Conservation (phyloP, 345 rosid species). For the Schrenkiella parvula region DNA sequence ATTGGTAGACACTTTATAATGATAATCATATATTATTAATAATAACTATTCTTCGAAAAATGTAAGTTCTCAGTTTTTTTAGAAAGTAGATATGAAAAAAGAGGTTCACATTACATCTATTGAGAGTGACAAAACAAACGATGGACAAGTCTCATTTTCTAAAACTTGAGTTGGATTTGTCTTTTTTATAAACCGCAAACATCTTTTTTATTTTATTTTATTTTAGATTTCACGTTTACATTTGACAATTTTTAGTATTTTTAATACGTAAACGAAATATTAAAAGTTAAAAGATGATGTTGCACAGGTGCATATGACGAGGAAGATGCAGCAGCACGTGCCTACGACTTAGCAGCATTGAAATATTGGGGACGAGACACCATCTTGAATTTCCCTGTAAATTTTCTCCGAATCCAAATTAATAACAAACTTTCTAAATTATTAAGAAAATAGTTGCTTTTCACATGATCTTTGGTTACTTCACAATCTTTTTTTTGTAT, state of each 20-base stretch:
- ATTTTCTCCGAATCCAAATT: constrained; percentile 8
- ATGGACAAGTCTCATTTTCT: neutral
- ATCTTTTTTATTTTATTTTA: neutral
- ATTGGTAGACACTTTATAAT: constrained; percentile 10
- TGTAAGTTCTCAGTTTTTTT: neutral
- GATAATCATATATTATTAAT: neutral
- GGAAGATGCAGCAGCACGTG: constrained; percentile 92
- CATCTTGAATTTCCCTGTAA: constrained; percentile 80
- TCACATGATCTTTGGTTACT: constrained; percentile 19
- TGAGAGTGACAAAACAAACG: neutral
- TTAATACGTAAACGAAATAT: neutral
- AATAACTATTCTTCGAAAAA: neutral
- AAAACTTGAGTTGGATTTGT: neutral
- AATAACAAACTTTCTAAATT: neutral
- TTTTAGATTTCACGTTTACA: neutral
- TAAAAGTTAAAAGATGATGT: neutral
- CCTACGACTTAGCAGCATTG: constrained; percentile 94
- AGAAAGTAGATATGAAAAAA: neutral
- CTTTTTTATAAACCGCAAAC: neutral
- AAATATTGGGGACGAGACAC: constrained; percentile 93
- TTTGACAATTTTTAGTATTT: neutral
- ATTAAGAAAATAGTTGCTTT: neutral
- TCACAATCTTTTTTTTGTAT: constrained; percentile 23
- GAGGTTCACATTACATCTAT: neutral
- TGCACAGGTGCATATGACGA: constrained; percentile 81